Evolutionary conservation across 495 filamentous ascomycete species (phyloP), one percentile per base, ranked within the genome.

Genomic region (Tuber borchii): DNA sequence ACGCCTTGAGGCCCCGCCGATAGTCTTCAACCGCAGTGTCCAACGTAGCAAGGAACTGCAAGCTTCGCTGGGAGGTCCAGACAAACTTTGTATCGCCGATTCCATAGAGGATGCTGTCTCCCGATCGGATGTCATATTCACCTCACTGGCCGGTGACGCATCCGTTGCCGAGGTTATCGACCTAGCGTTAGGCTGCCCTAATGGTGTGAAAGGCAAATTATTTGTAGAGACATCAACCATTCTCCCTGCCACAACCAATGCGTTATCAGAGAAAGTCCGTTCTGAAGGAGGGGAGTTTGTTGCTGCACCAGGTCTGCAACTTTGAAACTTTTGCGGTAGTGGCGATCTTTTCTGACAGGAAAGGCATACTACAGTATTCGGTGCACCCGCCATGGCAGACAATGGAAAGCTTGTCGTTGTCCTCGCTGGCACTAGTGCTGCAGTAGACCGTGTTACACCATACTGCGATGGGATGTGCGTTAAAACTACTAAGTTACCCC

Each of bases 191-290:
- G 83, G 88, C n/a, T 78, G 85, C 37, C 46, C 78, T 39, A 71
- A 78, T 5, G 87, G 91, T 72, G 85, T 90, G 14, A 85, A 85
- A 22, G 90, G 89, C 48, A 94, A 93, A 84, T 85, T 93, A 26
- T 89, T 97, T 75, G 86, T 97, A 51, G 93, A 97, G 79, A 94
- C 91, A 86, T 95, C 92, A 1, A 97, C 94, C 69, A 90, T 97
- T 48, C 91, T 94, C 83, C 93, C 94, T 0, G 90, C 94, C 65
- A 95, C 92, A 39, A 92, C 93, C 5, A 87, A 91, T 65, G 85
- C 84, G 69, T 79, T 92, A 8, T 89, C 90, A 68, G 85, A 88
- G 74, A 84, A 83, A 6, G 86, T 92, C 73, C 78, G 83, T 2
- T 86, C 82, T 2, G 87, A 87, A 37, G 91, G 91, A 12, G 93